Percentiles rank a stretch among this genome's conserved stretches.
These are phyloP conservation scores for Mycena galopus DNA, from an alignment of 768 basidiomycete genomes.

Conservation along the genomic window DNA sequence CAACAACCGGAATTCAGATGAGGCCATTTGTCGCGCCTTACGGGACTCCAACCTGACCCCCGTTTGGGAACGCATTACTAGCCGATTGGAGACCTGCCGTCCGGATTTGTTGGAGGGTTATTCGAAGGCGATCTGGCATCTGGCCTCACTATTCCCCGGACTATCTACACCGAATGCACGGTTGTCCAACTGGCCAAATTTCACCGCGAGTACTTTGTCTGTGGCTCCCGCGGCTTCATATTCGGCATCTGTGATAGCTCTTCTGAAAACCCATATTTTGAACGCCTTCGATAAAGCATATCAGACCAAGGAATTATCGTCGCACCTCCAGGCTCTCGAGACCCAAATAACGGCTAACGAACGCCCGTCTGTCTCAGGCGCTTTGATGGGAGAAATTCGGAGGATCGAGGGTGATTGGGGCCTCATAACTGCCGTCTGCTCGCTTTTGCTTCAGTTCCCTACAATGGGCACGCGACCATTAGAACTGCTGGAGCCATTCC, in stretches of 20 bases:
- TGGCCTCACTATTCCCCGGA: conserved; percentile 30
- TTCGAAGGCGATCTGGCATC: conserved; percentile 30
- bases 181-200: conserved; percentile 16
- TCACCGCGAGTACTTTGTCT: conserved; percentile 21
- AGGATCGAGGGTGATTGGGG: conserved; percentile 22
- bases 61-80: conserved; percentile 24
- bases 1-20: conserved; percentile 24
- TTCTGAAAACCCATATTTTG: conserved; percentile 29
- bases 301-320: conserved; percentile 1
- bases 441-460: conserved; percentile 14
- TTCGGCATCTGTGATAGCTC: conserved; percentile 24
- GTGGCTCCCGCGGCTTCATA: conserved; percentile 23
- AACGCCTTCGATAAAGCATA: conserved; percentile 26
- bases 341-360: conserved; percentile 1
- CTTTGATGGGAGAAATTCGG: not conserved
- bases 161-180: conserved; percentile 14
- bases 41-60: conserved; percentile 33
- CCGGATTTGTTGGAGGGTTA: conserved; percentile 19
- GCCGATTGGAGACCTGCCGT: conserved; percentile 26
- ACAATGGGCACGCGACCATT: conserved; percentile 16
- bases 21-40: conserved; percentile 29
- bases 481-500: conserved; percentile 16
- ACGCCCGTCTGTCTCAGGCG: not conserved
- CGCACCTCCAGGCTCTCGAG: conserved; percentile 23
- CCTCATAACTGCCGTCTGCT: conserved; percentile 26